Evolutionary conservation across 352 stramenopile species (phyloP), one percentile per base, ranked within the genome.

Genomic region (Phytopythium vexans): DNA sequence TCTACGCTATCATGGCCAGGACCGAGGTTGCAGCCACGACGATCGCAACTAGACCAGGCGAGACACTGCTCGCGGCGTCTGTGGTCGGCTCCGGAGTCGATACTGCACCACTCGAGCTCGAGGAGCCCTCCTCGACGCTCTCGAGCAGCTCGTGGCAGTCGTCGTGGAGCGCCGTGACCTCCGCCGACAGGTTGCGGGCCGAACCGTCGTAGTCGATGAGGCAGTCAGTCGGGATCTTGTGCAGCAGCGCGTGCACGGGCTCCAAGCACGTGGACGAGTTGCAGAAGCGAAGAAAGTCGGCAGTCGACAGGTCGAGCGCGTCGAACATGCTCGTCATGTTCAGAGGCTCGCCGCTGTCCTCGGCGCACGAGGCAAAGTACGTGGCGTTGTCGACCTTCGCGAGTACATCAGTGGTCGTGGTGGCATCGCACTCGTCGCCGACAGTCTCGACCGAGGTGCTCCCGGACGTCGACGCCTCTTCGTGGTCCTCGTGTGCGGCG

Each of bases 151-250:
- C 47, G 38, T 48, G 50, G 15, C 61, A 64, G 16, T 60, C 21
- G 31, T 47, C 33, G 21, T 40, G 45, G 8, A 67, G 34, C 2
- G 32, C 44, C 2, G 39, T 33, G 15, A 64, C 46, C 21, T 68
- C 60, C 21, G 39, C 33, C 41, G 55, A 68, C 31, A 64, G 50
- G 36, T 64, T 68, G 55, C 60, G 60, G 12, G 16, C 4, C 14
- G 55, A 64, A 38, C 60, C 60, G 34, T 64, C 47, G 16, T 68
- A 68, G 32, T 60, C 46, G 45, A 60, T 64, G 31, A 64, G 51
- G 51, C 56, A 68, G 21, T 64, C 60, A 21, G 56, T 35, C 9
- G 60, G 49, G n/a, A 62, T 67, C 8, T 36, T n/a, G 33, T 44
- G 34, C 4, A 62, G 47, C 16, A 69, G 47, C 6, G 10, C 37